These are phyloP conservation scores for Teratosphaeria viscida DNA, from an alignment of 2,329 filamentous ascomycete species.

Conservation along the genomic window DNA sequence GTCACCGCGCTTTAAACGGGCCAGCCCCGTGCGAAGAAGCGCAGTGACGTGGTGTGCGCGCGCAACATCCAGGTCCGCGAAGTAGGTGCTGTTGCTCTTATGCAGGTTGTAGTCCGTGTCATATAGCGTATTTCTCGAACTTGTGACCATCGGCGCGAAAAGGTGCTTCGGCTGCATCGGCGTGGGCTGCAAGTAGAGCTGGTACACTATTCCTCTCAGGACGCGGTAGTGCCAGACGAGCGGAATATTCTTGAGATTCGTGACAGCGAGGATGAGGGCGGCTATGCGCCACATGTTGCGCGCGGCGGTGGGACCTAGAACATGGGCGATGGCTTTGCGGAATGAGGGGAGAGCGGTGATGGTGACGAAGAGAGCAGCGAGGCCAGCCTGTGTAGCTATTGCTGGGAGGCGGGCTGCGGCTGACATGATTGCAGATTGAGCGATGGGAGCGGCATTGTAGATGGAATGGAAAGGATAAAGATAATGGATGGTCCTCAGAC, in stretches of 20 bases:
- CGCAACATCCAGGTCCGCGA: slow-evolving; percentile 72
- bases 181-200: slow-evolving; percentile 34
- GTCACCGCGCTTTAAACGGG: slow-evolving; percentile 25
- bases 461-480: neutral
- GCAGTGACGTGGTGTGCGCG: slow-evolving; percentile 67
- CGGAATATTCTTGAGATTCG: slow-evolving; percentile 66
- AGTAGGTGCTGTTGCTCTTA: slow-evolving; percentile 79
- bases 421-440: slow-evolving; percentile 16
- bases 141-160: slow-evolving; percentile 60
- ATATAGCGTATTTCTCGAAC: slow-evolving; percentile 55
- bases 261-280: slow-evolving; percentile 38
- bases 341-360: slow-evolving; percentile 17
- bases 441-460: neutral
- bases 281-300: slow-evolving; percentile 25
- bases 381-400: slow-evolving; percentile 18
- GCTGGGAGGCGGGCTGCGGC: slow-evolving; percentile 20
- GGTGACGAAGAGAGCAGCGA: slow-evolving; percentile 14
- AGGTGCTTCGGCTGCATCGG: slow-evolving; percentile 48
- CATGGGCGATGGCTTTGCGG: slow-evolving; percentile 15
- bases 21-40: slow-evolving; percentile 36
- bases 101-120: slow-evolving; percentile 83
- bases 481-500: neutral
- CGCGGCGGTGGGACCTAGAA: slow-evolving; percentile 10
- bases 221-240: slow-evolving; percentile 58
- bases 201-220: slow-evolving; percentile 36